Percentiles rank a stretch among this genome's conserved stretches.
These are phyloP conservation scores for Lindgomyces ingoldianus DNA, from an alignment of 495 filamentous ascomycete species.

Conservation along the genomic window DNA sequence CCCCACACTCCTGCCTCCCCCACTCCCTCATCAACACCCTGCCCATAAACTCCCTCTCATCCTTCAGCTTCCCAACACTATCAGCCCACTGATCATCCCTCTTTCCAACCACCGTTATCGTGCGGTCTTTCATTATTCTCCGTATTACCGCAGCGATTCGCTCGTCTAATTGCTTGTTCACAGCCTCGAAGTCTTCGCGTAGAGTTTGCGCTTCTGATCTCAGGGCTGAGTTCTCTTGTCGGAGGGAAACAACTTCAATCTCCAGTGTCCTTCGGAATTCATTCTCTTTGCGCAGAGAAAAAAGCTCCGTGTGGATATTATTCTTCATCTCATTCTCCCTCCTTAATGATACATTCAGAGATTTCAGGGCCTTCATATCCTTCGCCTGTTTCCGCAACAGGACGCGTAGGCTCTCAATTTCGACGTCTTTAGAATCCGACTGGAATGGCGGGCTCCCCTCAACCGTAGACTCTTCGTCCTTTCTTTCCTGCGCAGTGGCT, in stretches of 20 bases:
- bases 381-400: slow-evolving; percentile 24
- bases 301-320: slow-evolving; percentile 9
- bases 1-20: slow-evolving; percentile 42
- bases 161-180: slow-evolving; percentile 33
- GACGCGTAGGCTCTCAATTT: slow-evolving; percentile 23
- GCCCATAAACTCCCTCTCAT: slow-evolving; percentile 39
- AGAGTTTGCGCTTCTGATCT: neutral
- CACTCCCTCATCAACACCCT: slow-evolving; percentile 42
- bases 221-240: neutral
- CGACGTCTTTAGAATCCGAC: slow-evolving; percentile 16
- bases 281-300: slow-evolving; percentile 4
- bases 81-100: slow-evolving; percentile 35
- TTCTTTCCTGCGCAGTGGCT: neutral
- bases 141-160: slow-evolving; percentile 24
- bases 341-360: neutral
- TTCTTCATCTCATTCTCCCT: neutral
- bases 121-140: slow-evolving; percentile 19
- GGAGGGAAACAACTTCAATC: neutral
- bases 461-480: neutral
- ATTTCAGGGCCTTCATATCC: slow-evolving; percentile 26
- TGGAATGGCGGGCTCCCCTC: neutral
- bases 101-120: slow-evolving; percentile 27
- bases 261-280: neutral
- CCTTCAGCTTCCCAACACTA: slow-evolving; percentile 28
- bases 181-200: slow-evolving; percentile 20